These are phyloP conservation scores for Scleromitrula shiraiana DNA, from an alignment of 2,329 filamentous ascomycete species.

Conservation along the genomic window DNA sequence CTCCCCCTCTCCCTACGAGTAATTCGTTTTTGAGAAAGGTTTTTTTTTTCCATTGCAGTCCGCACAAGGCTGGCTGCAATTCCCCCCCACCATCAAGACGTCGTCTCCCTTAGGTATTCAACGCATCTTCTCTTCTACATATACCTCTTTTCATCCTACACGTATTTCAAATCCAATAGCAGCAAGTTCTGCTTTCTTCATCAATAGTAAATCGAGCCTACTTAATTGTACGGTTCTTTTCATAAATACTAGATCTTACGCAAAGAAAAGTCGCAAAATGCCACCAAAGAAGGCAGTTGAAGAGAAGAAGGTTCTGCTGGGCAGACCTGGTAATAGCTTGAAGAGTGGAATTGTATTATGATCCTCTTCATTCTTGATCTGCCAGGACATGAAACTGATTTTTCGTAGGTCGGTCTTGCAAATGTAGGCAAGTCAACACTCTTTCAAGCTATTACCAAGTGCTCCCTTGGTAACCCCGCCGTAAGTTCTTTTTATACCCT, in stretches of 20 bases:
- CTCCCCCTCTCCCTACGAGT: no score
- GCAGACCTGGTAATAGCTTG: conserved; percentile 92
- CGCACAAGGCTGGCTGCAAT: conserved; percentile 17
- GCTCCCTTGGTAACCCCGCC: conserved; percentile 91
- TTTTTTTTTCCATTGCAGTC: conserved; percentile 1
- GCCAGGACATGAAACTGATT: neutral
- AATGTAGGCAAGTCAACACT: conserved; percentile 99
- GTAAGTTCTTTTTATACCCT: conserved; percentile 42
- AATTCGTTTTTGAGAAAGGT: no score
- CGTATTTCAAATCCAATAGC: conserved; percentile 42
- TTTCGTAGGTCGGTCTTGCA: conserved; percentile 78
- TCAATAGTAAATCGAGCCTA: conserved; percentile 23
- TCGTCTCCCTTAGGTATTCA: conserved; percentile 26
- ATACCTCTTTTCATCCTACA: conserved; percentile 42
- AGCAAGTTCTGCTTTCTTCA: conserved; percentile 39
- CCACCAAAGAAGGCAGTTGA: conserved; percentile 86
- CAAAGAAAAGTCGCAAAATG: conserved; percentile 52
- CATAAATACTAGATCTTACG: conserved; percentile 47
- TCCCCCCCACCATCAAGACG: conserved; percentile 23
- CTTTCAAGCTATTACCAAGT: conserved; percentile 99
- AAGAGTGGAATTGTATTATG: conserved; percentile 93
- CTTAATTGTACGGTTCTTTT: conserved; percentile 31
- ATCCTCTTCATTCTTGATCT: conserved; percentile 14
- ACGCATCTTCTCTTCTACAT: conserved; percentile 40
- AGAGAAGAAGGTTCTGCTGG: conserved; percentile 94